Evolutionary conservation across 768 basidiomycete species (phyloP), one percentile per base, ranked within the genome.

Genomic region (Russula foetens): DNA sequence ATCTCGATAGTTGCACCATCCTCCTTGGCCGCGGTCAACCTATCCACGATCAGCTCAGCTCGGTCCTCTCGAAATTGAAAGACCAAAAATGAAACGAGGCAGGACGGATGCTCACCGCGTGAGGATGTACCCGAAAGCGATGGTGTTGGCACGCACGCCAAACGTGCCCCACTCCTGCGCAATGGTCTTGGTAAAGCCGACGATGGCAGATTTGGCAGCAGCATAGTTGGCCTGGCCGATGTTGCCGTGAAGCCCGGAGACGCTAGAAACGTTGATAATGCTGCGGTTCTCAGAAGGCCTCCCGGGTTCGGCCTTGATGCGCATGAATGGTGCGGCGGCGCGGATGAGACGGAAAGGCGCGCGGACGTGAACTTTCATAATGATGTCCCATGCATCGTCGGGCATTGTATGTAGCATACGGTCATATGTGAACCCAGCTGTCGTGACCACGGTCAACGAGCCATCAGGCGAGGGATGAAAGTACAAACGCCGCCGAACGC

Each of bases 381-480:
- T 92, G 66, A 92, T 78, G 63, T 90, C 86, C 70, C 82, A 93
- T 1, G 83, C 80, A 46, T 91, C 88, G 73, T 93, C 91, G 3
- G 87, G 84, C 61, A 85, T 90, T 6, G 88, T 90, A 74, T 91
- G 90, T 41, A 92, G 76, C 91, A 93, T 93, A 72, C 85, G 87
- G 79, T 91, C 88, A 67, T 80, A 89, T 7, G 88, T 89, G 75
- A 90, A 90, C 50, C 84, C 86, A 49, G 86, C 85, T 83, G 62
- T 53, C 33, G 48, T 44, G 11, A 56, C 26, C 15, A 31, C 35
- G 38, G 41, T 43, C 39, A 11, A 55, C 59, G 41, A 33, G 53
- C n/a, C 19, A 4, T 12, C 4, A 35, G 58, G 26, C 29, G 38
- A 41, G 19, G 48, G 2, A 15, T 12, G 33, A 35, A 23, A 19